Conservation (phyloP, 257 asterid genomes). For the Anisodus acutangulus region DNA sequence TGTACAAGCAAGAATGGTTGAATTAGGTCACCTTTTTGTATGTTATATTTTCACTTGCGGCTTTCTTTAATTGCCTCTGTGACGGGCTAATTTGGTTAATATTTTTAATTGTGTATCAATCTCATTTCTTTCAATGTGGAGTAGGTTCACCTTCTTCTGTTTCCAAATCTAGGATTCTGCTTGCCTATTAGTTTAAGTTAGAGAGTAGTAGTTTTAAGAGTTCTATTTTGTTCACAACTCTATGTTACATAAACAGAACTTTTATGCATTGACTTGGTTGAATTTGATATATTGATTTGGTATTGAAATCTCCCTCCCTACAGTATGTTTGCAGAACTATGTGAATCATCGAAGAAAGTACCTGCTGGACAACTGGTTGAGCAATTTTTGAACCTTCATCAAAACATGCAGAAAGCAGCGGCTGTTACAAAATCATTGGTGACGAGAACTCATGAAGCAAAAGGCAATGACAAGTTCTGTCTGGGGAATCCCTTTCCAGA, state of each 20-base stretch:
- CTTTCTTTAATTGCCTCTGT: background rate
- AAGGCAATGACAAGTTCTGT: slow-evolving; percentile 29
- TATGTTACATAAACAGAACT: background rate
- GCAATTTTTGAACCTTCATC: slow-evolving; percentile 62
- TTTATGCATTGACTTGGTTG: background rate
- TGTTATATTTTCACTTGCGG: background rate
- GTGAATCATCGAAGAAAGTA: slow-evolving; percentile 56
- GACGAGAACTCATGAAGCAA: slow-evolving; percentile 39
- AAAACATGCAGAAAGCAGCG: slow-evolving; percentile 54
- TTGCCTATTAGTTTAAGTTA: background rate
- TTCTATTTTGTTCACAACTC: background rate
- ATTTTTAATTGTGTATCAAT: background rate
- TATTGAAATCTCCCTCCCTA: background rate
- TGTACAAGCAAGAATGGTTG: background rate
- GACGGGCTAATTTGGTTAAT: background rate
- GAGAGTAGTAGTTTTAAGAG: background rate
- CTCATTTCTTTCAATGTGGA: background rate
- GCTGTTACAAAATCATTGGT: slow-evolving; percentile 41
- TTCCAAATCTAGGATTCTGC: background rate
- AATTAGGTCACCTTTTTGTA: background rate
- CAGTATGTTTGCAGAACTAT: slow-evolving; percentile 76
- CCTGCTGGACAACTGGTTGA: slow-evolving; percentile 63
- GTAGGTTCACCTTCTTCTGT: background rate
- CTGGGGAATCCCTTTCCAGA: slow-evolving; percentile 16
- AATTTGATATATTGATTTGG: too few relatives aligned